Base-by-base conservation (phyloP, 73 alveolate species). In the Blepharisma japonicum region DNA sequence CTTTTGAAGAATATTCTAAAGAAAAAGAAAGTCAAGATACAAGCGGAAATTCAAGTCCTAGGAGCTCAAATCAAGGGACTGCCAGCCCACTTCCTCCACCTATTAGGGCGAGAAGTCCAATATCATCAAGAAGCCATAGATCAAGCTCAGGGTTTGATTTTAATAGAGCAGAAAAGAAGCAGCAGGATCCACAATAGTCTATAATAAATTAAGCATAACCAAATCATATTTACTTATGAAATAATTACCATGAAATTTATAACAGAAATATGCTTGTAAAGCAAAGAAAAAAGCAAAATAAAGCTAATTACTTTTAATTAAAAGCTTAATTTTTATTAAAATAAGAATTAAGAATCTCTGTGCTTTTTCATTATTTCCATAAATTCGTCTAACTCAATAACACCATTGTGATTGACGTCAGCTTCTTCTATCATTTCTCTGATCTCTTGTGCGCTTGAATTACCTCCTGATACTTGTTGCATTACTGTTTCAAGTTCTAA, bases 341-440 rank as follows among this genome's bases (percentile, higher is more conserved):
- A 7, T 49, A 7, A 56, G 6, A 7, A 61, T 25, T 61, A 61
- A 25, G 50, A 0, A 61, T 61, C 74, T 20, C 74, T n/a, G 14
- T 39, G 39, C 14, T 14, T 18, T 20, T 14, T 61, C 74, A 61
- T 61, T 0, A 61, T 39, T 25, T 8, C 47, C 47, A 8, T 61
- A 25, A 77, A 56, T 55, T 77, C 83, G 18, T 77, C 83, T 56
- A 77, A 55, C 51, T 77, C 83, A 56, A 77, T 77, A 7, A 46
- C 54, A 11, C 83, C 83, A 27, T 77, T 77, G 53, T 68, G 50
- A 55, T 77, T 77, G 54, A 39, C 51, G 49, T 77, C 83, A 55
- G 76, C 76, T 21, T 77, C 71, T 77, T 77, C 55, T 66, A 77
- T 55, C 79, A 77, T 66, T 11, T 55, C 79, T 55, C 39, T 20